Conservation (phyloP, 805 yeast species). For the Lipomyces starkeyi region DNA sequence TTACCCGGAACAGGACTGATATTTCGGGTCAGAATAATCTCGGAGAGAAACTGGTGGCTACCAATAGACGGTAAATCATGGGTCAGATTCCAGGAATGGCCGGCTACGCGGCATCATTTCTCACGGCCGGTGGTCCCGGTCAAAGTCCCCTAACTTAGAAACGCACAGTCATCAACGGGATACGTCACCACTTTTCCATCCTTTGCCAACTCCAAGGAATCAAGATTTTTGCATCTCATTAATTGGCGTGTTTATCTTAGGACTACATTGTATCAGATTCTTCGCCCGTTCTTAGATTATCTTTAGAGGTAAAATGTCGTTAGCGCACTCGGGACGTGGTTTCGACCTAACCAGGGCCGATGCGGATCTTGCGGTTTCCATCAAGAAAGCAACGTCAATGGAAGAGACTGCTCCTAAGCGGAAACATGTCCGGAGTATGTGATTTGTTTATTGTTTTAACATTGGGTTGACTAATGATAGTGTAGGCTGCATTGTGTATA, state of each 20-base stretch:
- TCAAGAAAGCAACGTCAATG: slow-evolving; percentile 75
- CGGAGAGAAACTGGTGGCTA: too few species aligned
- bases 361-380: slow-evolving; percentile 53
- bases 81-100: too few species aligned
- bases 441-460: not conserved
- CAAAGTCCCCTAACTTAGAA: not conserved
- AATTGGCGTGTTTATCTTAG: not conserved
- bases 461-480: not conserved
- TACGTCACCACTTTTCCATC: not conserved
- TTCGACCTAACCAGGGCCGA: slow-evolving; percentile 15
- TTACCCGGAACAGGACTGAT: too few species aligned
- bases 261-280: not conserved
- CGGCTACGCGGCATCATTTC: too few species aligned
- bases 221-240: not conserved
- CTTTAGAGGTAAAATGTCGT: slow-evolving; percentile 2
- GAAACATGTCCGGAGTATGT: slow-evolving; percentile 76
- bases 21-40: too few species aligned
- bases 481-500: slow-evolving; percentile 67
- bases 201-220: not conserved
- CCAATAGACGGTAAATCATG: too few species aligned
- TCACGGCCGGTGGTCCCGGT: too few species aligned
- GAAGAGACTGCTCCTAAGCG: slow-evolving; percentile 95
- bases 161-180: not conserved
- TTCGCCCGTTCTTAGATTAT: not conserved
- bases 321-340: slow-evolving; percentile 1